These are phyloP conservation scores for Hylodesmum podocarpum DNA, from an alignment of 306 rosid genomes.

Conservation along the genomic window DNA sequence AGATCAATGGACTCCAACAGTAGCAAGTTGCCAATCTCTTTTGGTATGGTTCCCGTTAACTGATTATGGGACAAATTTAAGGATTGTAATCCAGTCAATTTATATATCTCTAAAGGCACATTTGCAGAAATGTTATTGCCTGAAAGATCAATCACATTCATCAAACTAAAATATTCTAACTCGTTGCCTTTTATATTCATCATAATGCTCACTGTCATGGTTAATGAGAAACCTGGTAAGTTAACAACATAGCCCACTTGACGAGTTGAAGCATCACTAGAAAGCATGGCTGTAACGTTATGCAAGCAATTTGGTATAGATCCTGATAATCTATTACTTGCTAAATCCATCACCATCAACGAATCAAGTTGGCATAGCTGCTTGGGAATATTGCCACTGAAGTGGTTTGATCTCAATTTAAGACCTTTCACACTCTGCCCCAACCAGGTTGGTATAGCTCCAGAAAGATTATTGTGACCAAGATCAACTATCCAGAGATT, in stretches of 20 bases:
- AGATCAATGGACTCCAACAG: slow-evolving; percentile 18
- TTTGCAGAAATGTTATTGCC: slow-evolving; percentile 23
- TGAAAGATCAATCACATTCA: neutral
- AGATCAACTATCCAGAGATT: neutral
- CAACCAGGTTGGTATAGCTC: neutral
- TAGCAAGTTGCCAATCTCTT: slow-evolving; percentile 8
- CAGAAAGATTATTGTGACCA: neutral
- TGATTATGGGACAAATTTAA: slow-evolving; percentile 36
- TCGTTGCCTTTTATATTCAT: neutral
- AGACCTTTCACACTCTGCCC: neutral
- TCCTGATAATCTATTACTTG: too few relatives aligned
- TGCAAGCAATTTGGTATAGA: too few relatives aligned
- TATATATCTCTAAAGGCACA: slow-evolving; percentile 12
- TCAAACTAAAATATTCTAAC: neutral
- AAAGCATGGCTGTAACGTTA: neutral
- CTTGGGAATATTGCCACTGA: too few relatives aligned
- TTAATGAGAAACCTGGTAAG: neutral
- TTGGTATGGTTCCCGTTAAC: slow-evolving; percentile 20
- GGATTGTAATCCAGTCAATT: neutral
- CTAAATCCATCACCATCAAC: too few relatives aligned
- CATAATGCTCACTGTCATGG: too few relatives aligned
- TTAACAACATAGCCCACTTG: neutral
- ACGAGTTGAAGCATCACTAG: neutral
- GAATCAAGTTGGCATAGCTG: too few relatives aligned
- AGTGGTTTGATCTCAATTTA: neutral